These are phyloP conservation scores for Pleurotus sapidus DNA, from an alignment of 768 basidiomycete genomes.

Conservation along the genomic window DNA sequence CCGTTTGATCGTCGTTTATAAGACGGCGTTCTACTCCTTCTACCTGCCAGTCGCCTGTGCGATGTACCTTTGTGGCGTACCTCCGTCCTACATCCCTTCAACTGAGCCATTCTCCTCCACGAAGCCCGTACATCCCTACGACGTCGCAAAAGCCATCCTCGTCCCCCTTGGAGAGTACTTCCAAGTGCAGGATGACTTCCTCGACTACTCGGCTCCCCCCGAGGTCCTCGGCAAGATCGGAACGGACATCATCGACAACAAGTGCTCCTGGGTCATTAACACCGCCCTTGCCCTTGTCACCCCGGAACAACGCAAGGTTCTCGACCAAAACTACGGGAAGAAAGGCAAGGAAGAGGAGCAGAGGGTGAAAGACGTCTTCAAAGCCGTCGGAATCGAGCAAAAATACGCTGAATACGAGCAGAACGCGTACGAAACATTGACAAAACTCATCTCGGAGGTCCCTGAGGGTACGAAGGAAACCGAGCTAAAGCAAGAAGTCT, in stretches of 20 bases:
- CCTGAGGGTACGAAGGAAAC: slow-evolving; percentile 50
- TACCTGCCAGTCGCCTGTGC: slow-evolving; percentile 97
- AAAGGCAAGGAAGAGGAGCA: slow-evolving; percentile 52
- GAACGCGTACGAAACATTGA: slow-evolving; percentile 62
- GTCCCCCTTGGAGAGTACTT: slow-evolving; percentile 96
- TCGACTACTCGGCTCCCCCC: slow-evolving; percentile 88
- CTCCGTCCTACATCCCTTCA: slow-evolving; percentile 37
- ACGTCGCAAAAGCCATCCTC: slow-evolving; percentile 75
- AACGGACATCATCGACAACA: slow-evolving; percentile 98
- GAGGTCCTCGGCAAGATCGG: slow-evolving; percentile 96
- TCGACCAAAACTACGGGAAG: slow-evolving; percentile 53
- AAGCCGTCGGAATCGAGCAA: slow-evolving; percentile 60
- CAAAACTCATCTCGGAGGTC: slow-evolving; percentile 66
- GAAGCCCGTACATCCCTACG: slow-evolving; percentile 56
- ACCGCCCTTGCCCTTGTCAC: slow-evolving; percentile 64
- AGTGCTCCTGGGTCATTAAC: slow-evolving; percentile 97
- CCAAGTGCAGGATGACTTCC: slow-evolving; percentile 97
- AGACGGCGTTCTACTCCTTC: slow-evolving; percentile 98
- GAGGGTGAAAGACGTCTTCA: slow-evolving; percentile 59
- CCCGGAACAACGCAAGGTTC: slow-evolving; percentile 51
- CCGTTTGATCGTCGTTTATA: slow-evolving; percentile 91
- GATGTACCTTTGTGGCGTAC: slow-evolving; percentile 73
- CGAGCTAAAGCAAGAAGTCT: slow-evolving; percentile 63
- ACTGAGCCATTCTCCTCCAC: slow-evolving; percentile 12
- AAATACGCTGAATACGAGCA: slow-evolving; percentile 82